Base-by-base conservation (phyloP, 345 rosid genomes). In the Bruguiera gymnorhiza region DNA sequence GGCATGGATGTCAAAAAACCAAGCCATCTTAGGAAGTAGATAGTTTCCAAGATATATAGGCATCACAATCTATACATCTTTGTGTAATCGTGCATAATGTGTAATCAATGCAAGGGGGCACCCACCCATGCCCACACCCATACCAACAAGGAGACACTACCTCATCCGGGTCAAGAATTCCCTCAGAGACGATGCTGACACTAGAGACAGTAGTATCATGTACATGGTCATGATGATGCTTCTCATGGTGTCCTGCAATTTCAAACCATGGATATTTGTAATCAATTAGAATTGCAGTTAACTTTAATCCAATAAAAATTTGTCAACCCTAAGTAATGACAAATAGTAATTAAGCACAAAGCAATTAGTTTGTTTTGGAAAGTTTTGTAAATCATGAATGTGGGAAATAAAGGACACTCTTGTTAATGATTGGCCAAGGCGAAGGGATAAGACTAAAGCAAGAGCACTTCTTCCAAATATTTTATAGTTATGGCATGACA, bases 101-200 rank as follows among this genome's bases (percentile, higher is more conserved):
- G 50, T 11, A 43, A 43, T 43, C 50, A 43, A 15, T 13, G 50
- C 18, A 13, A 13, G 18, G 18, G 16, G 3, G 50, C 19, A 43
- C 18, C 15, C 15, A 10, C 15, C 15, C 48, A 39, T 16, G 2
- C 15, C 11, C 15, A 43, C 19, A 13, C 48, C 1, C 19, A 34
- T 8, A 34, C 9, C 37, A 7, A 48, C 5, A 21, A 54, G 54
- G 18, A 6, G 62, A 18, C 10, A 31, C 58, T 81, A 86, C 93
- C 96, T 90, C 93, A 71, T 86, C 88, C 66, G 86, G 85, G 78
- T 88, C 96, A 69, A 90, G 88, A 43, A 73, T 82, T 72, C 93
- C 93, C 78, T 85, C 91, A 4, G 83, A 81, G 32, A 90, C 86
- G 68, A 85, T 88, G 67, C 88, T 86, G 59, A 87, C 85, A 72